Conservation (phyloP, 2,329 filamentous ascomycete species). For the Raffaelea arxii region DNA sequence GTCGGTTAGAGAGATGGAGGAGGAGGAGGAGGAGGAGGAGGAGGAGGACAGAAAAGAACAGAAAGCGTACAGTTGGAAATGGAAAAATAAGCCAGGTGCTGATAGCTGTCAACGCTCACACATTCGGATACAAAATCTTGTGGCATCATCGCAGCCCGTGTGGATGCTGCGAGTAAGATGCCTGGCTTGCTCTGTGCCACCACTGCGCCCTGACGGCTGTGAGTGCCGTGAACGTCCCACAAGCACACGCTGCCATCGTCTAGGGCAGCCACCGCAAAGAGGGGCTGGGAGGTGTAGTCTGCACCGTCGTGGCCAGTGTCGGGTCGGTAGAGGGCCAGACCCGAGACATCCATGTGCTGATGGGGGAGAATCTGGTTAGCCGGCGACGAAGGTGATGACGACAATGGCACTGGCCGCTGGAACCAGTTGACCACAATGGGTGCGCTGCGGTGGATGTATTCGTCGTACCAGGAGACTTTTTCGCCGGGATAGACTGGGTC, state of each 20-base stretch:
- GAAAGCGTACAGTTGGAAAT: conserved; percentile 53
- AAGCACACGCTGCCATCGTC: conserved; percentile 83
- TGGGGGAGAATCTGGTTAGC: too few relatives aligned
- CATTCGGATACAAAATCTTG: conserved; percentile 58
- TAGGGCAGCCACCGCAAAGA: conserved; percentile 63
- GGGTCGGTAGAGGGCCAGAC: conserved; percentile 57
- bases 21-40: not conserved
- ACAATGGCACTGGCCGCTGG: conserved; percentile 44
- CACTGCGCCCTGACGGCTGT: conserved; percentile 48
- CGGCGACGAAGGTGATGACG: conserved; percentile 16
- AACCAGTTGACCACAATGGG: conserved; percentile 70
- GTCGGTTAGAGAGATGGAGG: not conserved
- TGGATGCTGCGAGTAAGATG: too few relatives aligned
- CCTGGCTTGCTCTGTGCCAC: conserved; percentile 56
- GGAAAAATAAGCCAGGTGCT: conserved; percentile 66
- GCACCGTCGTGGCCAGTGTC: conserved; percentile 39
- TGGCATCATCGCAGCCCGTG: conserved; percentile 40
- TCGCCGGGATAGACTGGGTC: conserved; percentile 68
- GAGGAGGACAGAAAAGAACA: not conserved
- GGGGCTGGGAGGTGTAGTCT: conserved; percentile 20
- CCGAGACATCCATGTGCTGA: conserved; percentile 33
- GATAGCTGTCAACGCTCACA: conserved; percentile 64
- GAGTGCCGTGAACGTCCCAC: conserved; percentile 63
- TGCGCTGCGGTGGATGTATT: conserved; percentile 76
- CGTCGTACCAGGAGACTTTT: conserved; percentile 72